A percentile compares a stretch with the other conserved stretches of the same genome.
Evolutionary conservation across 345 rosid genomes (phyloP).

Genomic region (Lepidium aucheri): DNA sequence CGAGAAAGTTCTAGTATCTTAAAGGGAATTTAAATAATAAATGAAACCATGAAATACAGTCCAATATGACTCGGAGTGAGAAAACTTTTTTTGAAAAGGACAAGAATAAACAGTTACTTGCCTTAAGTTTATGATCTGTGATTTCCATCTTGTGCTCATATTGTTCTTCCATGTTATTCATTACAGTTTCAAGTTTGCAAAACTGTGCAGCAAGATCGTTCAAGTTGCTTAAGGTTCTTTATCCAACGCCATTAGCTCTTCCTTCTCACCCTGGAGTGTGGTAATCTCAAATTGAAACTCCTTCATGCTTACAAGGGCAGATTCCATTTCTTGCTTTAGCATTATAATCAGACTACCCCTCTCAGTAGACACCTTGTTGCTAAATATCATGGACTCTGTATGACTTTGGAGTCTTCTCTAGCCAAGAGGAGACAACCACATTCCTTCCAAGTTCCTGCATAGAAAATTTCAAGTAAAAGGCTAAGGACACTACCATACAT

Average conservation of each 20-base stretch:
- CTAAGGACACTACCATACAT: not conserved
- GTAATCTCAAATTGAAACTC: conserved; percentile 64
- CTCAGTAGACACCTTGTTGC: conserved; percentile 24
- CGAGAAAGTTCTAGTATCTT: not conserved
- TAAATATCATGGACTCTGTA: conserved; percentile 16
- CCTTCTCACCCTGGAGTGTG: conserved; percentile 52
- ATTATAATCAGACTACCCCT: conserved; percentile 53
- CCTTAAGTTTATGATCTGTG: conserved; percentile 41
- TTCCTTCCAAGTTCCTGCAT: conserved; percentile 26
- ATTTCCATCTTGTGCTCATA: conserved; percentile 36
- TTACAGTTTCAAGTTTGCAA: conserved; percentile 41
- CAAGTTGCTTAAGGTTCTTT: conserved; percentile 40
- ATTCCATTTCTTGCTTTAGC: conserved; percentile 68
- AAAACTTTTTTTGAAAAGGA: not conserved
- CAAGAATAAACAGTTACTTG: conserved; percentile 9
- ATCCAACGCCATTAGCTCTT: conserved; percentile 46
- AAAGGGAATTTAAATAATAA: not conserved
- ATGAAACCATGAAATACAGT: not conserved
- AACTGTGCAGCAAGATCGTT: conserved; percentile 38
- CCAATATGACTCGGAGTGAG: not conserved
- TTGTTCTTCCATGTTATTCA: conserved; percentile 44
- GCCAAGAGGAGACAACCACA: conserved; percentile 22
- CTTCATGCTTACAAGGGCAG: conserved; percentile 64
- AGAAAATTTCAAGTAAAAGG: not conserved
- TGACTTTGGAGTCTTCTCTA: conserved; percentile 27